Percentiles rank a stretch among this genome's conserved stretches.
Conservation (phyloP, 306 rosid genomes). For the Fragaria nilgerrensis region DNA sequence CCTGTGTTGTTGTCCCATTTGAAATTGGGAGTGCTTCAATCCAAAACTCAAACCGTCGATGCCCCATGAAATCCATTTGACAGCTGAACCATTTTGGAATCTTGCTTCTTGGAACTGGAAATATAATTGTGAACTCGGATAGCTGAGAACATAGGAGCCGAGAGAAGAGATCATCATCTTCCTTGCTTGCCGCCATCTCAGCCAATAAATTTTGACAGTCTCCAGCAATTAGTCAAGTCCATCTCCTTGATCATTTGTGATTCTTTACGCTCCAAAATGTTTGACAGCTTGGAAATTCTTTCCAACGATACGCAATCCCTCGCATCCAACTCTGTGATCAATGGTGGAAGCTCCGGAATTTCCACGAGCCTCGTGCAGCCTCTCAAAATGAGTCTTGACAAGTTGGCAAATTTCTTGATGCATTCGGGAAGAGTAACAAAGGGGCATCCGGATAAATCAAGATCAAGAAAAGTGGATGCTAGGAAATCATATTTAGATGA, state of each 20-base stretch:
- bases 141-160: background rate
- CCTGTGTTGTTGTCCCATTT: background rate
- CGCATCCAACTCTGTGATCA: rapidly evolving
- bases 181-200: background rate
- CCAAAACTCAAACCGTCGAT: background rate
- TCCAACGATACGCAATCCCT: background rate
- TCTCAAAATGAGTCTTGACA: rapidly evolving
- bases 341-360: background rate
- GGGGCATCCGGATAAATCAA: background rate
- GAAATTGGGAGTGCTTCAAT: background rate
- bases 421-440: background rate
- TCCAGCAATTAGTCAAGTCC: background rate
- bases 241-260: rapidly evolving
- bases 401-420: background rate
- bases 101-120: background rate
- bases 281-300: background rate
- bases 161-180: background rate
- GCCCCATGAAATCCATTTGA: background rate
- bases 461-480: rapidly evolving
- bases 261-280: background rate
- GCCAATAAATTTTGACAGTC: background rate
- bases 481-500: background rate
- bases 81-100: background rate
- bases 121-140: rapidly evolving
- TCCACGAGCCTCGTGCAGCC: background rate